Evolutionary conservation across 2,329 filamentous ascomycete genomes (phyloP).

Genomic region (Monilinia vaccinii-corymbosi): DNA sequence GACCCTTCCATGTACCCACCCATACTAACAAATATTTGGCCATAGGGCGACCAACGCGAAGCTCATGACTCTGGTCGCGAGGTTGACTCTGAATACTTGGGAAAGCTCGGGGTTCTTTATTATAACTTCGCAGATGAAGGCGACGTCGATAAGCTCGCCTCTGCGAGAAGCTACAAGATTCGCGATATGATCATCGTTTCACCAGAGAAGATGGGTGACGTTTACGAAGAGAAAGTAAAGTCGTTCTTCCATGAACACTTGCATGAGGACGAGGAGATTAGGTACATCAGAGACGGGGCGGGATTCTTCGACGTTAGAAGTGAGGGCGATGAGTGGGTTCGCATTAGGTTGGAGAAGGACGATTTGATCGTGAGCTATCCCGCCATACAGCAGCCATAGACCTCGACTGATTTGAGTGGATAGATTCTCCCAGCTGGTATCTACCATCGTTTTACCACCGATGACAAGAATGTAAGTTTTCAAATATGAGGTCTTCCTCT

Average conservation of each 20-base stretch:
- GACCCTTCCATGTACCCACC: constrained; percentile 7
- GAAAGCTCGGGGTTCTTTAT: constrained; percentile 72
- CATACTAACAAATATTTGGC: constrained; percentile 10
- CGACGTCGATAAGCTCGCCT: constrained; percentile 65
- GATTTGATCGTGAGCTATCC: constrained; percentile 57
- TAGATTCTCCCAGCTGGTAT: constrained; percentile 83
- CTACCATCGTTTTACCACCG: constrained; percentile 95
- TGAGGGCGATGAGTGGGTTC: constrained; percentile 77
- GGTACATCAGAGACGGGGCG: constrained; percentile 80
- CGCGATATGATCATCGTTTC: constrained; percentile 89
- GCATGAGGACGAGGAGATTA: constrained; percentile 97
- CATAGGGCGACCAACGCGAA: constrained; percentile 82
- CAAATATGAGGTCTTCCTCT: background rate
- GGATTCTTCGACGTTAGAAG: constrained; percentile 92
- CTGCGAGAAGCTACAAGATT: constrained; percentile 78
- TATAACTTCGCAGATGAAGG: constrained; percentile 54
- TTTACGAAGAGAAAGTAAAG: constrained; percentile 91
- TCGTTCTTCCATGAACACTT: constrained; percentile 91
- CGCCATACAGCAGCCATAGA: background rate
- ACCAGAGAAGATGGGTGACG: constrained; percentile 71
- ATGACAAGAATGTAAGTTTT: constrained; percentile 71
- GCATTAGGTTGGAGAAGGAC: constrained; percentile 73
- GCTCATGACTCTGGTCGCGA: constrained; percentile 76
- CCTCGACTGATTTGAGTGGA: background rate
- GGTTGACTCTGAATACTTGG: constrained; percentile 57